Evolutionary conservation across 1,284 basidiomycete species (phyloP), one percentile per base, ranked within the genome.

Genomic region (Dichomitus squalens): DNA sequence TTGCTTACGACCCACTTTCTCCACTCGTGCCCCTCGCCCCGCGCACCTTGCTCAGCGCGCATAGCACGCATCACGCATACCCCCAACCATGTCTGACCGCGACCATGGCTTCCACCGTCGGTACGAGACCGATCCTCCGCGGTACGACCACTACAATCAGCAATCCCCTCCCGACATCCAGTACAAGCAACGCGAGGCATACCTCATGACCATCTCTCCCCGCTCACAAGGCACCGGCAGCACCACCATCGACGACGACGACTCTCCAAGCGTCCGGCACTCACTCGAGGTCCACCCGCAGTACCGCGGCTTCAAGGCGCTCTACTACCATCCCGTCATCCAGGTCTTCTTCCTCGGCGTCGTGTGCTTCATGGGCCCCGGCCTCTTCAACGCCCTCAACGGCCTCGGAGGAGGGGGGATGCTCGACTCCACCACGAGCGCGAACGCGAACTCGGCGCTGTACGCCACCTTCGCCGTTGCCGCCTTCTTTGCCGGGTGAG

Each of bases 361-460:
- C 57, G 83, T 89, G 33, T 89, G 87, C 67, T 81, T 81, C 72
- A 76, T 88, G 82, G 83, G 86, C 67, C 84, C 84, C 50, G 85
- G 84, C 70, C 68, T 71, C 66, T 78, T 74, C 70, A 77, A 76
- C 58, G 75, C 74, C 47, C 69, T 73, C 65, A 84, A 80, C 59
- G 88, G 88, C 31, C 78, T 92, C 52, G 90, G 89, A 16, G 88
- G 78, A 34, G 88, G 87, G 38, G 89, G 89, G 14, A 85, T 87
- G 72, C 68, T 89, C 47, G 83, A 85, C 63, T 68, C 79, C 20
- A 78, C 74, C 7, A 86, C 81, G 5, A 81, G 80, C 59, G 82
- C 86, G 7, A 90, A 91, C 60, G 79, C 86, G 1, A 84, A 86
- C 64, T 76, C 82, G 3, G 85, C 87, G 7, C 73, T 89, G 21